Conservation (phyloP, 176 grass and related monocot genomes). For the Poa annua region DNA sequence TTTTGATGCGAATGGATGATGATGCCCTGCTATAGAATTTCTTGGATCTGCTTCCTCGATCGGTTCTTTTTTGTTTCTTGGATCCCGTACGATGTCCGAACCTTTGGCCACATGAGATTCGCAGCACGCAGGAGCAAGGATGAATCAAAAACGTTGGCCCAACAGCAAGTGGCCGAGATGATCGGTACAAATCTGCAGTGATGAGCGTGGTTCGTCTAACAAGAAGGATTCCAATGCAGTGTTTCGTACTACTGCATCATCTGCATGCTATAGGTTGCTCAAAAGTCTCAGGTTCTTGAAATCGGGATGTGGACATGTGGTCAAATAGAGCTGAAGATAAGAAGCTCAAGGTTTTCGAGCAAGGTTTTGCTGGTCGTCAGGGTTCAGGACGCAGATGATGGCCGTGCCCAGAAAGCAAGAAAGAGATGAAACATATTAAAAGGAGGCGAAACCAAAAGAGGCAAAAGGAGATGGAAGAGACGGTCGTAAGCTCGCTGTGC, state of each 20-base stretch:
- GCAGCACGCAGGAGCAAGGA: background rate
- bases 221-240: background rate
- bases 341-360: background rate
- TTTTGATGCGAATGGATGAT: constrained; percentile 47
- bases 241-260: too few relatives aligned
- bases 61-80: constrained; percentile 37
- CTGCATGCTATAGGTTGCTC: background rate
- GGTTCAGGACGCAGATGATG: background rate
- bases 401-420: constrained; percentile 37
- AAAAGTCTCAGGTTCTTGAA: background rate
- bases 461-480: constrained; percentile 12
- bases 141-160: background rate
- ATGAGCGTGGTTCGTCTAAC: background rate
- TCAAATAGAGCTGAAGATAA: background rate
- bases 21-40: constrained; percentile 17
- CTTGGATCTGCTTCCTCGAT: constrained; percentile 54
- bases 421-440: background rate
- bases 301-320: too few relatives aligned
- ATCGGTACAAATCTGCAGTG: constrained; percentile 26
- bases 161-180: constrained; percentile 18
- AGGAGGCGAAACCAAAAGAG: constrained; percentile 22
- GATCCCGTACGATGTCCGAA: constrained; percentile 16
- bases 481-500: background rate
- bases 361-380: background rate
- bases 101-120: constrained; percentile 37